phyloP scores from a whole-genome alignment of 2,329 filamentous ascomycete genomes.

The Gnomoniopsis sp. region DNA sequence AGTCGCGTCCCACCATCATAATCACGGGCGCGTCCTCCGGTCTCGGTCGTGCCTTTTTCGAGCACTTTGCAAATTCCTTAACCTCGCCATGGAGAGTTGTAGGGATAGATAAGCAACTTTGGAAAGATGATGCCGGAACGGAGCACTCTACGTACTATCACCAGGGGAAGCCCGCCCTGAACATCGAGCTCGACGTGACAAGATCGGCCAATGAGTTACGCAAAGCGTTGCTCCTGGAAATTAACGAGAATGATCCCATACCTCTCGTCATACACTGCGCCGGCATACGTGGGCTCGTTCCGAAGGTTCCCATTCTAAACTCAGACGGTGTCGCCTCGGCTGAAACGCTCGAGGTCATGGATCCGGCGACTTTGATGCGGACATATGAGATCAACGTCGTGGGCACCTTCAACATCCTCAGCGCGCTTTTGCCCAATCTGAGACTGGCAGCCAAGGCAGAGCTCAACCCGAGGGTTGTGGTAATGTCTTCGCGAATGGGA shows the following conservation, averaged over 20 bases:
- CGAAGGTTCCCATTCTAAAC: background rate
- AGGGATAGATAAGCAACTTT: constrained; percentile 7
- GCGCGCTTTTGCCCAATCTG: constrained; percentile 10
- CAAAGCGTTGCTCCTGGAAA: background rate
- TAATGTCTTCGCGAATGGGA: constrained; percentile 11
- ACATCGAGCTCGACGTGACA: constrained; percentile 10
- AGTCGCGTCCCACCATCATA: background rate
- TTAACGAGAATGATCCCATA: background rate
- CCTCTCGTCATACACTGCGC: constrained; percentile 15
- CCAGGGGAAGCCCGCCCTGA: background rate
- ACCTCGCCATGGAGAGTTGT: background rate
- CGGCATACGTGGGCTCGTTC: constrained; percentile 14
- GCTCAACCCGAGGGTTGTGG: background rate
- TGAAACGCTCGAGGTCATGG: constrained; percentile 12
- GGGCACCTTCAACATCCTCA: constrained; percentile 10
- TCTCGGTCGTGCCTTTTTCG: constrained; percentile 16
- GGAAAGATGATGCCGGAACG: background rate
- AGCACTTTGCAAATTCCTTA: constrained; percentile 5
- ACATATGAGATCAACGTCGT: constrained; percentile 15
- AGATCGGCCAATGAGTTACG: background rate
- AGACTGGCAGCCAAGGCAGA: background rate
- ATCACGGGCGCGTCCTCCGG: constrained; percentile 15
- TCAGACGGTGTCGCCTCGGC: constrained; percentile 9
- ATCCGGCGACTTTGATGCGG: constrained; percentile 6
- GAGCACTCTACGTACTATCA: background rate